phyloP scores from a whole-genome alignment of 192 early-diverging fungal genomes.

The Pilobolus umbonatus region DNA sequence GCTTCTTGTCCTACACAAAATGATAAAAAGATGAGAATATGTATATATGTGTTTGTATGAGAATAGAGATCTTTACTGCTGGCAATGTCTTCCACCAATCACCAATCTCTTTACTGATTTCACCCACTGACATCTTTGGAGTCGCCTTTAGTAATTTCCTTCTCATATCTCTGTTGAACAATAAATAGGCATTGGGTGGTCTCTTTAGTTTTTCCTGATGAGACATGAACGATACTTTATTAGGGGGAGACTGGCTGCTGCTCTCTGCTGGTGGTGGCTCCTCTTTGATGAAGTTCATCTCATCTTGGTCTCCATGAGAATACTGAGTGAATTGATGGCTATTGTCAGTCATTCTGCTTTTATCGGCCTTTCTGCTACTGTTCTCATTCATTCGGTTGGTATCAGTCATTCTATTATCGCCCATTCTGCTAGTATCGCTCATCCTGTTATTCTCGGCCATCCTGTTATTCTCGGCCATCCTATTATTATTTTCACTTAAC shows the following conservation, averaged over 20 bases:
- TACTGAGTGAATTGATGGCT: not conserved
- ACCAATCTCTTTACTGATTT: conserved; percentile 53
- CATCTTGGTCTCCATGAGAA: not conserved
- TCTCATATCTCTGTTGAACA: conserved; percentile 59
- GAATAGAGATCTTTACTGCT: conserved; percentile 21
- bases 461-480: too few relatives aligned
- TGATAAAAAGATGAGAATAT: not conserved
- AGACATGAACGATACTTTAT: not conserved
- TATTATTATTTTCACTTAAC: too few relatives aligned
- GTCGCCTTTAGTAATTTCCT: conserved; percentile 48
- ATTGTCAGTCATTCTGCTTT: too few relatives aligned
- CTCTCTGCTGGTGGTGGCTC: not conserved
- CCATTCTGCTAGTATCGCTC: too few relatives aligned
- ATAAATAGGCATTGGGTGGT: conserved; percentile 55
- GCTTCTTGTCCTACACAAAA: conserved; percentile 29
- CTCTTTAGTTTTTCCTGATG: conserved; percentile 42
- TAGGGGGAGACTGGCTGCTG: not conserved
- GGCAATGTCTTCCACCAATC: conserved; percentile 47
- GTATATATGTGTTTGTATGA: conserved; percentile 3
- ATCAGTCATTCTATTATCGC: too few relatives aligned
- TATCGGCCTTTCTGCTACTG: too few relatives aligned
- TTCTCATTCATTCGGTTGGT: too few relatives aligned
- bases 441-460: not conserved
- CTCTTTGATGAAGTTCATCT: too few relatives aligned
- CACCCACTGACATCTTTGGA: conserved; percentile 53